Base-by-base conservation (phyloP, 2,329 filamentous ascomycete species). In the Orbilia javanica region DNA sequence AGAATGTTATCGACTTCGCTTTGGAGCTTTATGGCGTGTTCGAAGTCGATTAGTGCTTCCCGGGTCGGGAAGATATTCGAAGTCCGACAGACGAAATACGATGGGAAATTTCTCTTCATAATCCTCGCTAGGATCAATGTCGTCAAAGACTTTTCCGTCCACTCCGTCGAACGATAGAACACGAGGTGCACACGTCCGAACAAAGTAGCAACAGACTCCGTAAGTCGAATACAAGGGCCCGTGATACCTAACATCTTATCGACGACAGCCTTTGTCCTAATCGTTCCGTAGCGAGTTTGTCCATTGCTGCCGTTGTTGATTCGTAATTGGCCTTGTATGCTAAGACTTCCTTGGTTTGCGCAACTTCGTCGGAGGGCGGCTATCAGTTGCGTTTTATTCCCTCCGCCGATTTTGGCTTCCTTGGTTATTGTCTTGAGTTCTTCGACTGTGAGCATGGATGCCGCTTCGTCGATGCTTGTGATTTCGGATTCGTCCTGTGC, bases 171-270 rank as follows among this genome's bases (percentile, higher is more conserved):
- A 74, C 95, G 89, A 84, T 98, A 98, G 83, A 97, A 99, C 29
- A 99, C 94, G 1, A 99, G 86, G 84, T 98, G 96, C 0, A 98
- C 94, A 27, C 96, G 89, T 83, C 97, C 94, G 82, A 99, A 99
- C 0, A 99, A 88, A 81, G 90, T 93, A 79, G 94, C 88, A 0
- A 91, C 88, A 0, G 88, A 85, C 0, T 91, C 85, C 0, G 93
- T 93, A 11, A 99, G 88, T 42, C 95, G 88, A 78, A 98, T 91
- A 80, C 94, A 97, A 13, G 93, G 90, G 0, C 96, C 96, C 0
- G 80, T 81, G 31, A 77, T 81, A 36, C 74, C 78, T 31, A 82
- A 68, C 60, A 81, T 80, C 39, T 80, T 81, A 25, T 79, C 75
- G 39, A 82, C 55, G 31, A 80, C 79, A 39, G 81, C 53, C 31